phyloP scores from a whole-genome alignment of 2,329 filamentous ascomycete genomes.

The Macrophomina tecta region DNA sequence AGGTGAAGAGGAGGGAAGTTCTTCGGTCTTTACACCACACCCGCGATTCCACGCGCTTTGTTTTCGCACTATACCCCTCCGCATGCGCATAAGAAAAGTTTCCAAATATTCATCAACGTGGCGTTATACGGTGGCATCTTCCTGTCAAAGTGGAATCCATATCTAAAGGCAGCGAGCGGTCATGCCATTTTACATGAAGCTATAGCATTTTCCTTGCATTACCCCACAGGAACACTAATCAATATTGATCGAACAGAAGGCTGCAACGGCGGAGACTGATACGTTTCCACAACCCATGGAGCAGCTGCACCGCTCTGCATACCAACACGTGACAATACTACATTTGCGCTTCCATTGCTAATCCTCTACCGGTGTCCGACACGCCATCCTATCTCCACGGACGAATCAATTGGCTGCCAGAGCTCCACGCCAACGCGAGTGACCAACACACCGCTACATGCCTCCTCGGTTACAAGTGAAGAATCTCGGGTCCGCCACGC shows the following conservation, averaged over 20 bases:
- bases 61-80: slow-evolving; percentile 4
- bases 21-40: neutral
- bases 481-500: too few species aligned
- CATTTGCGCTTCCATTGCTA: neutral
- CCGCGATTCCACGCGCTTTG: neutral
- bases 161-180: too few species aligned
- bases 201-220: too few species aligned
- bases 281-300: too few species aligned
- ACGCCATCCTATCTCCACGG: neutral
- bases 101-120: neutral
- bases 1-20: neutral
- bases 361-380: neutral
- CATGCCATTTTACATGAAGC: too few species aligned
- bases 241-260: too few species aligned
- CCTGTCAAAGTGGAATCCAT: neutral
- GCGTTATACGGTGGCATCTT: neutral
- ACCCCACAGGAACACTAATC: too few species aligned
- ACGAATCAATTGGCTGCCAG: neutral
- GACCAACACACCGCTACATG: slow-evolving; percentile 3
- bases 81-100: neutral
- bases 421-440: neutral
- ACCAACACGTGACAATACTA: neutral
- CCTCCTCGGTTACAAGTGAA: neutral
- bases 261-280: too few species aligned
- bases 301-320: too few species aligned